Evolutionary conservation across 148 eudicot species (phyloP).

Genomic region (Silene uniflora): DNA sequence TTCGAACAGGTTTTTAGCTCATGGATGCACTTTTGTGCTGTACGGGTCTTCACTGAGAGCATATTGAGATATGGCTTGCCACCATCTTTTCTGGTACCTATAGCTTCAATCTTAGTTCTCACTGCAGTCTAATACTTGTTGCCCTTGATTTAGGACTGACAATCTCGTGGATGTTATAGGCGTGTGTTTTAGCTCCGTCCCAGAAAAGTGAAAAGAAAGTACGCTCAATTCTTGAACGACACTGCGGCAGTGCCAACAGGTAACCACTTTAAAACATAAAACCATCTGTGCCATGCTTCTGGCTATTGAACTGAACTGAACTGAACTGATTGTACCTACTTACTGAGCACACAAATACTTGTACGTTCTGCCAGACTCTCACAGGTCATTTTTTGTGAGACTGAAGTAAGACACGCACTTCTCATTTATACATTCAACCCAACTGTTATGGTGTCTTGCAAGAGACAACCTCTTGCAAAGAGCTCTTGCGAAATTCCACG

Average conservation of each 20-base stretch:
- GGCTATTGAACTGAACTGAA: too few species aligned
- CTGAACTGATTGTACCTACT: not conserved
- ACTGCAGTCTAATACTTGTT: not conserved
- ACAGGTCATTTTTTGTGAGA: not conserved
- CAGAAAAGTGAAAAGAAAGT: constrained; percentile 92
- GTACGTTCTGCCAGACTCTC: not conserved
- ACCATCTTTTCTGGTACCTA: constrained; percentile 77
- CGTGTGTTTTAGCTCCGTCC: constrained; percentile 74
- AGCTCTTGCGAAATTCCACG: not conserved
- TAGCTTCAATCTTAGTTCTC: constrained; percentile 11
- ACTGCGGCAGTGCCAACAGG: constrained; percentile 66
- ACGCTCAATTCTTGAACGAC: constrained; percentile 75
- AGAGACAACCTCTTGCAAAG: not conserved
- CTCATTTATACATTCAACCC: not conserved
- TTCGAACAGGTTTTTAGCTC: constrained; percentile 59
- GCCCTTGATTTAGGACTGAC: constrained; percentile 7
- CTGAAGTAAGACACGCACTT: too few species aligned
- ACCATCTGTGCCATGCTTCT: not conserved
- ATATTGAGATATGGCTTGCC: constrained; percentile 95
- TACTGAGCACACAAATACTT: not conserved
- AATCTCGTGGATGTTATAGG: constrained; percentile 38
- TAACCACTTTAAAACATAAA: constrained; percentile 22
- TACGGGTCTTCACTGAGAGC: constrained; percentile 76
- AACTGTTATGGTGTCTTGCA: too few species aligned
- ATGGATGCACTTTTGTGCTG: constrained; percentile 95